Evolutionary conservation across 805 yeast species (phyloP).

Genomic region (Myxozyma vanderwaltii): DNA sequence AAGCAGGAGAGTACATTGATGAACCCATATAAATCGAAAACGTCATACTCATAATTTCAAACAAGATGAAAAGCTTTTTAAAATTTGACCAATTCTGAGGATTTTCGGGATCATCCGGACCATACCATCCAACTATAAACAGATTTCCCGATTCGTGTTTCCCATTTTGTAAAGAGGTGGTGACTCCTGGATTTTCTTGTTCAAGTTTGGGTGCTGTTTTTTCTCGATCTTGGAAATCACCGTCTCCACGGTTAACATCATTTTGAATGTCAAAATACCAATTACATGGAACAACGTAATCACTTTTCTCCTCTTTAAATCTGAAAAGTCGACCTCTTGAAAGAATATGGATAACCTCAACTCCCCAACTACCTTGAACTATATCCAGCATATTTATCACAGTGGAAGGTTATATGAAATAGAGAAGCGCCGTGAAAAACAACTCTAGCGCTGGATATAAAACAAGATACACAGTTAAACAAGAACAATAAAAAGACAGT

Average conservation of each 20-base stretch:
- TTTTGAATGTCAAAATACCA: not conserved
- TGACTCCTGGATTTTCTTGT: not conserved
- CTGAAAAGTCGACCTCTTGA: slow-evolving; percentile 22
- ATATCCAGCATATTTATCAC: slow-evolving; percentile 8
- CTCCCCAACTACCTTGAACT: slow-evolving; percentile 14
- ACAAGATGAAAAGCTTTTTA: slow-evolving; percentile 47
- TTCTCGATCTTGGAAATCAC: not conserved
- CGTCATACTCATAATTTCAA: slow-evolving; percentile 50
- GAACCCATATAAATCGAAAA: slow-evolving; percentile 59
- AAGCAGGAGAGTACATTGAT: slow-evolving; percentile 57
- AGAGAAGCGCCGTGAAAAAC: too few relatives aligned
- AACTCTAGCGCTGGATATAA: too few relatives aligned
- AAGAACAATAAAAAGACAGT: too few relatives aligned
- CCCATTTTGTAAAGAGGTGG: too few relatives aligned
- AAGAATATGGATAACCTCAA: slow-evolving; percentile 8
- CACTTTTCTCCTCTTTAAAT: slow-evolving; percentile 17
- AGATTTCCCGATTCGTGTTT: too few relatives aligned
- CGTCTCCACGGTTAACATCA: not conserved
- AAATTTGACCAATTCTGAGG: slow-evolving; percentile 59
- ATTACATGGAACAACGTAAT: slow-evolving; percentile 2
- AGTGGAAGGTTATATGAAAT: too few relatives aligned
- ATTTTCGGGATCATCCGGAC: slow-evolving; percentile 38
- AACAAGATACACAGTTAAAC: too few relatives aligned
- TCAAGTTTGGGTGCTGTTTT: not conserved
- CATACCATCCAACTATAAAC: slow-evolving; percentile 30